Conservation (phyloP, 148 eudicot genomes). For the Heliamphora exappendiculata region DNA sequence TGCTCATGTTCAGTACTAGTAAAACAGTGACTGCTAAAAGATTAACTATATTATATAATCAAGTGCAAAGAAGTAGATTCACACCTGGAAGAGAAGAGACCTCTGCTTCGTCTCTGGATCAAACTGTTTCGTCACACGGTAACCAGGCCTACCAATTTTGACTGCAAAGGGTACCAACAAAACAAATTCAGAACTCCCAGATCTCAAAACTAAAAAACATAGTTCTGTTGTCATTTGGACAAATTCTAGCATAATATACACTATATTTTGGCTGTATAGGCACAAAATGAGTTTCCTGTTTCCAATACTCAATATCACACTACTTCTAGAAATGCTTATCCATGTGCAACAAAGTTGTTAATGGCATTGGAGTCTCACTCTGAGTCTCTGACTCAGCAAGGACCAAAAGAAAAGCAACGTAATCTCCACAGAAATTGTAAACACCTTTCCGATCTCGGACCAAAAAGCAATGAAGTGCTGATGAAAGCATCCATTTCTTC, state of each 20-base stretch:
- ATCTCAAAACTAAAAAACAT: neutral
- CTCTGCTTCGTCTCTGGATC: constrained; percentile 90
- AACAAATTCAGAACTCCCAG: neutral
- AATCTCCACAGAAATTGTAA: no score
- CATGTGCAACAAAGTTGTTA: neutral
- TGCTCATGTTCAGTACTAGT: neutral
- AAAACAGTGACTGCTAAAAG: neutral
- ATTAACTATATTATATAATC: neutral
- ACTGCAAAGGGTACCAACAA: constrained; percentile 35
- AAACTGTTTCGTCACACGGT: constrained; percentile 91
- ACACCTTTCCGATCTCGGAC: no score
- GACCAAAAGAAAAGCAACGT: no score
- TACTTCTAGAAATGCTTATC: neutral
- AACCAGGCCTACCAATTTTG: constrained; percentile 96
- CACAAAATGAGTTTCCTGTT: neutral
- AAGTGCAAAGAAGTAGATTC: neutral
- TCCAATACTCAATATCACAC: neutral
- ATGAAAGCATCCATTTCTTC: no score
- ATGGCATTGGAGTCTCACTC: neutral
- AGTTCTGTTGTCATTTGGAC: neutral
- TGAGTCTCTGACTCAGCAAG: no score
- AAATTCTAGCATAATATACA: neutral
- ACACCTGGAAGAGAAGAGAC: constrained; percentile 92
- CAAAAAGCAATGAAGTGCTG: no score
- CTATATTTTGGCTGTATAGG: neutral